These are phyloP conservation scores for Pouteria campechiana DNA, from an alignment of 179 eudicot genomes.

Conservation along the genomic window DNA sequence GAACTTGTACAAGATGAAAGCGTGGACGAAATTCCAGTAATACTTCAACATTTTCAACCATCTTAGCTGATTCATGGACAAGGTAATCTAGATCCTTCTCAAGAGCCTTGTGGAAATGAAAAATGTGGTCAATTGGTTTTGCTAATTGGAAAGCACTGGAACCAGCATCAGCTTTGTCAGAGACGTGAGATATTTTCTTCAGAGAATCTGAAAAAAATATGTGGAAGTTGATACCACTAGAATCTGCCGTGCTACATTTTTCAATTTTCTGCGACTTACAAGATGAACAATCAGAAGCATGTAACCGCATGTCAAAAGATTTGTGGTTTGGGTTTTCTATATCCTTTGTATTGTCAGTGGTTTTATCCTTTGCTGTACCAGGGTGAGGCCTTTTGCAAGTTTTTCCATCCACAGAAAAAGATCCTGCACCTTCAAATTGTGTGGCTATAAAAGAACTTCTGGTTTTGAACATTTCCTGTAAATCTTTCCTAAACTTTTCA, in stretches of 20 bases:
- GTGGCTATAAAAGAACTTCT: constrained; percentile 36
- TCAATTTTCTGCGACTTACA: constrained; percentile 8
- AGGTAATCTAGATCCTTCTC: constrained; percentile 66
- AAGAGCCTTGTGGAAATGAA: constrained; percentile 83
- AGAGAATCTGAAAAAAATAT: constrained; percentile 29
- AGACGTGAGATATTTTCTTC: constrained; percentile 16
- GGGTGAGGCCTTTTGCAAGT: constrained; percentile 8
- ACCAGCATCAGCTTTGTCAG: constrained; percentile 9
- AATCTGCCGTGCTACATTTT: constrained; percentile 21
- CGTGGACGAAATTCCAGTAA: constrained; percentile 41
- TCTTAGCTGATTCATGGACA: constrained; percentile 38
- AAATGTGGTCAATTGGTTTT: constrained; percentile 71
- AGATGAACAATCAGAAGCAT: constrained; percentile 15
- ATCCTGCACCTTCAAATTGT: constrained; percentile 14
- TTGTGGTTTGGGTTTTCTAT: too few relatives aligned
- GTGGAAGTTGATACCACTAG: constrained; percentile 32
- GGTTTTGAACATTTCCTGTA: constrained; percentile 54
- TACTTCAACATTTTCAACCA: constrained; percentile 35
- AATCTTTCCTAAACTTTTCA: constrained; percentile 30
- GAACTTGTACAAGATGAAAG: constrained; percentile 33
- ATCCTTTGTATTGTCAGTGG: constrained; percentile 13
- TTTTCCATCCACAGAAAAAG: constrained; percentile 3
- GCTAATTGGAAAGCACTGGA: constrained; percentile 28
- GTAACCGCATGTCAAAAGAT: too few relatives aligned
- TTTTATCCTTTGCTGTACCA: constrained; percentile 4